Evolutionary conservation across 176 grass and related monocot genomes (phyloP), one percentile per base, ranked within the genome.

Genomic region (Luzula sylvatica): DNA sequence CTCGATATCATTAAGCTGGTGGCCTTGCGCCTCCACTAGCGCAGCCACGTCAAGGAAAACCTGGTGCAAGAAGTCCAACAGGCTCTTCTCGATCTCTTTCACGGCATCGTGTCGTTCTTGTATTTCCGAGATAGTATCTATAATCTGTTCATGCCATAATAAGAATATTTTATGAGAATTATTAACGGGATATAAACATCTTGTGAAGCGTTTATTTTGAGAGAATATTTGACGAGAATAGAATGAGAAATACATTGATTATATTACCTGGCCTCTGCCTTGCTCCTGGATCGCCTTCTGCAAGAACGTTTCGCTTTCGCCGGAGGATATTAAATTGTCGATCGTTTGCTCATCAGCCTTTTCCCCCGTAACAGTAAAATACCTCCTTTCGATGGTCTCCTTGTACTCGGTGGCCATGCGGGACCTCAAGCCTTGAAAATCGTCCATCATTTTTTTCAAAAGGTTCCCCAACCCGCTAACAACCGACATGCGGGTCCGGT

Each of bases 241-340:
- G 30, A 9, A 0, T 35, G 9, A 35, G 7, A 35, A 35, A 3
- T 56, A 46, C 17, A n/a, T n/a, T n/a, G n/a, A n/a, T n/a, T n/a
- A n/a, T n/a, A 35, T 35, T 35, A 84, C 71, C 75, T 89, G 80
- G 23, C 86, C 86, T 1, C 86, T 64, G 19, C 86, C 86, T 53
- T 92, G 86, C 26, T 92, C 86, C 72, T 92, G 86, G 63, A 92
- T 92, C n/a, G 86, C 86, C 86, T 92, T 92, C 81, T 92, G 81
- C 72, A 92, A 32, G 86, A 92, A 92, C 38, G 76, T 74, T 69
- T 86, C 86, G 86, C 86, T 86, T 48, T 80, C 76, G 38, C 86
- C 86, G 11, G 86, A 92, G 13, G 76, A 81, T 45, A 92, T 92
- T 19, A 92, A 77, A 53, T 58, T 25, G 65, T 92, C 86, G 67